phyloP scores from a whole-genome alignment of 2,329 filamentous ascomycete genomes.

The Alternaria hordeiaustralica region DNA sequence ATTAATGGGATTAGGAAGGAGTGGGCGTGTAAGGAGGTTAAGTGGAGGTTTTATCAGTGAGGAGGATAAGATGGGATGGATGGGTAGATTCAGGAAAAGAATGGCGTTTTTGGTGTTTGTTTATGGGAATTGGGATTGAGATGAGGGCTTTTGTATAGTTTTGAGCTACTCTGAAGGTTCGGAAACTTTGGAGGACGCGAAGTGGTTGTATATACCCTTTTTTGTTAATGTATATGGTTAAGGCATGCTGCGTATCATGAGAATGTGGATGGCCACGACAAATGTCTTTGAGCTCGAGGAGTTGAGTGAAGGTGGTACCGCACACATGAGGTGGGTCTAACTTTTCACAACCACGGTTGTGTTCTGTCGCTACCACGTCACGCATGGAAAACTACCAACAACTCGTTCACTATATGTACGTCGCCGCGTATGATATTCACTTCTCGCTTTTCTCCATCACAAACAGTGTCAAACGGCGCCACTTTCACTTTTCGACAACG shows the following conservation, averaged over 20 bases:
- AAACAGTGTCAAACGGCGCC: accelerated
- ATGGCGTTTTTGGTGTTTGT: neutral
- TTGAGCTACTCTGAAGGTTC: neutral
- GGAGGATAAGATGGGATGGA: neutral
- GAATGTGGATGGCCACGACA: neutral
- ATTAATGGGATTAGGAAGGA: slow-evolving; percentile 25
- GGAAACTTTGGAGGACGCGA: neutral
- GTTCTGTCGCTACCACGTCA: neutral
- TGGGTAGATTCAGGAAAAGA: neutral
- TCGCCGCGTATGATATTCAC: neutral
- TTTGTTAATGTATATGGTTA: neutral
- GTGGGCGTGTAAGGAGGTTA: slow-evolving; percentile 38
- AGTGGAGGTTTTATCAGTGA: slow-evolving; percentile 40
- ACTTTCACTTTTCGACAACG: neutral
- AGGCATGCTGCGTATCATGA: neutral
- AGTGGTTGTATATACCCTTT: slow-evolving; percentile 3
- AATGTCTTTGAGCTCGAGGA: neutral
- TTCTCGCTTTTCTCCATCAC: neutral
- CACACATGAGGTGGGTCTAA: neutral
- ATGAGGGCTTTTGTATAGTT: neutral
- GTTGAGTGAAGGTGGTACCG: neutral
- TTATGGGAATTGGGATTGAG: neutral
- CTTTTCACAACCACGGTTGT: neutral
- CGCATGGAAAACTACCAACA: neutral
- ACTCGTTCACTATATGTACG: neutral